These are phyloP conservation scores for Colletotrichum gigasporum DNA, from an alignment of 2,329 filamentous ascomycete genomes.

Conservation along the genomic window DNA sequence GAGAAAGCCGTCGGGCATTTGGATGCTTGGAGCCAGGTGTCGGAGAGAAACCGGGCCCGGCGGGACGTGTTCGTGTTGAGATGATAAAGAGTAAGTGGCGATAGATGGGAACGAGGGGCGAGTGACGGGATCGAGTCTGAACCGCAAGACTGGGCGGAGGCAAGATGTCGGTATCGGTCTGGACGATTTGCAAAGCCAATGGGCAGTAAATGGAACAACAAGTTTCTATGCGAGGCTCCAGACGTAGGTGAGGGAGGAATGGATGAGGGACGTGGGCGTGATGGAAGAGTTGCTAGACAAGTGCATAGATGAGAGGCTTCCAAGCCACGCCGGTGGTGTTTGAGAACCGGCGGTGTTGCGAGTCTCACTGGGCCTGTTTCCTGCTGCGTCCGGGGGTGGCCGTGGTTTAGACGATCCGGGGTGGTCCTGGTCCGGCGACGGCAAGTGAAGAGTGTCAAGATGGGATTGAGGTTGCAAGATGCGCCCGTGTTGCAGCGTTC, in stretches of 20 bases:
- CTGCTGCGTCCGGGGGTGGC: slow-evolving; percentile 20
- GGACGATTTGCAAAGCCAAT: background rate
- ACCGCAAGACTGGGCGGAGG: background rate
- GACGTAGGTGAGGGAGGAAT: background rate
- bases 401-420: slow-evolving; percentile 23
- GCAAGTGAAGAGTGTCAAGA: slow-evolving; percentile 14
- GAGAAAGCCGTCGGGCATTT: background rate
- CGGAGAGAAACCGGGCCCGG: slow-evolving; percentile 14
- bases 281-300: background rate
- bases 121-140: background rate
- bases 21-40: background rate
- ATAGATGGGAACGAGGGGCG: background rate
- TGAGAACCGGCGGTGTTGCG: slow-evolving; percentile 25
- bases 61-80: slow-evolving; percentile 25
- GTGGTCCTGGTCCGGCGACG: slow-evolving; percentile 14
- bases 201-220: background rate
- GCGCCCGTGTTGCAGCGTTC: slow-evolving; percentile 6
- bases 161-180: background rate
- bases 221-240: background rate
- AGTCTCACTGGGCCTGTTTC: slow-evolving; percentile 31
- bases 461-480: slow-evolving; percentile 14
- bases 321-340: slow-evolving; percentile 31
- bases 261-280: background rate
- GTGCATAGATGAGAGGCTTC: slow-evolving; percentile 31
- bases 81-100: background rate